These are phyloP conservation scores for Drechslerella stenobrocha DNA, from an alignment of 2,329 filamentous ascomycete species.

Conservation along the genomic window DNA sequence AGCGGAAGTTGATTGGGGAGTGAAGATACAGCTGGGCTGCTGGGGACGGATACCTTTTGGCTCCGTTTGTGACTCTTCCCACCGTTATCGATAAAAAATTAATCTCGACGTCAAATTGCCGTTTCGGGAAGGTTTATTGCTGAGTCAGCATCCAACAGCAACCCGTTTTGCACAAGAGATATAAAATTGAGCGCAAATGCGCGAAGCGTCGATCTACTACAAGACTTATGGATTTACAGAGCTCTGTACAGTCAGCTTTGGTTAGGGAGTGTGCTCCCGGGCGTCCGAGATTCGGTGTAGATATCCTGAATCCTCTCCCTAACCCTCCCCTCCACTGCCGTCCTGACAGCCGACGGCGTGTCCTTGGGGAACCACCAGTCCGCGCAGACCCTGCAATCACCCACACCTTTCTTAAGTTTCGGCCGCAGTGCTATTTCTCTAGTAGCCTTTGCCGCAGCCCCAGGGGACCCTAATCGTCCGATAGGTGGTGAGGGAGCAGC, in stretches of 20 bases:
- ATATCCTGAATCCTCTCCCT: conserved; percentile 9
- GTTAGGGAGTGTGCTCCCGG: too few species aligned
- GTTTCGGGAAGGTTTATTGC: conserved; percentile 6
- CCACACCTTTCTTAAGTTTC: conserved; percentile 7
- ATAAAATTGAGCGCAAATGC: too few species aligned
- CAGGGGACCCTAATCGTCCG: too few species aligned
- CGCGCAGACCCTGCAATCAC: conserved; percentile 2
- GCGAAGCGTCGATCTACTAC: too few species aligned
- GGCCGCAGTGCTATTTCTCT: not conserved
- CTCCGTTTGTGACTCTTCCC: conserved; percentile 29
- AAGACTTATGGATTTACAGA: too few species aligned
- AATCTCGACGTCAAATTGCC: conserved; percentile 40
- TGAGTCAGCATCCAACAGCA: conserved; percentile 38
- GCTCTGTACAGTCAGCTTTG: too few species aligned
- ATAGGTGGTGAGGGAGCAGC: too few species aligned
- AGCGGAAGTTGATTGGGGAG: not conserved
- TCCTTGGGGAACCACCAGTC: conserved; percentile 19
- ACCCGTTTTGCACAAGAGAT: not conserved
- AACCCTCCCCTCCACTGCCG: conserved; percentile 8
- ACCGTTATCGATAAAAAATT: conserved; percentile 46
- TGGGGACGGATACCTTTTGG: not conserved
- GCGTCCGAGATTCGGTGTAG: not conserved
- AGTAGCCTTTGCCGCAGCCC: too few species aligned
- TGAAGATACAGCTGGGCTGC: not conserved
- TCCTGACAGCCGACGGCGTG: conserved; percentile 10